phyloP scores from a whole-genome alignment of 495 filamentous ascomycete species.

The Tricharina praecox region DNA sequence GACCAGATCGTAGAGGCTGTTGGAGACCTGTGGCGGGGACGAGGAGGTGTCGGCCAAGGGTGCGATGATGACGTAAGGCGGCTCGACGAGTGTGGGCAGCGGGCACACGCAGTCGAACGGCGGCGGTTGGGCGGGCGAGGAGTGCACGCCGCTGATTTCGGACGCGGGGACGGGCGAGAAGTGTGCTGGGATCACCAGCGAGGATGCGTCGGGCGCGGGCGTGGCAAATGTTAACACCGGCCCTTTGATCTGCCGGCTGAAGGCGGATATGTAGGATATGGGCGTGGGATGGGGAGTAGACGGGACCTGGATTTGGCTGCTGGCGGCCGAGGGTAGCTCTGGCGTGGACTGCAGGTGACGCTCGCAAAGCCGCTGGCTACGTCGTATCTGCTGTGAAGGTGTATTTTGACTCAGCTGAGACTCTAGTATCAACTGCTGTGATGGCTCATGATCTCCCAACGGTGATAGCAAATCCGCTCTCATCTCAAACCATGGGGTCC shows the following conservation, averaged over 20 bases:
- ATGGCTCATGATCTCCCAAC: too few relatives aligned
- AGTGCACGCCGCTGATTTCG: neutral
- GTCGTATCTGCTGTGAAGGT: too few relatives aligned
- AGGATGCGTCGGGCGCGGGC: neutral
- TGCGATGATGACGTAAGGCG: constrained; percentile 12
- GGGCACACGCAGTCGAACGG: constrained; percentile 5
- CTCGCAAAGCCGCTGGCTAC: too few relatives aligned
- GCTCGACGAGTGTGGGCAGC: constrained; percentile 13
- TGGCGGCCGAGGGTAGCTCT: neutral
- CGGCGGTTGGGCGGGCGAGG: neutral
- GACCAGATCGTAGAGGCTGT: constrained; percentile 8
- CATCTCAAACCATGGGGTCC: too few relatives aligned
- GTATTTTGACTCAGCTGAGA: too few relatives aligned
- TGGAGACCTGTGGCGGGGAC: constrained; percentile 12
- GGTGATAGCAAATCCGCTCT: too few relatives aligned
- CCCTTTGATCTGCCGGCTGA: constrained; percentile 10
- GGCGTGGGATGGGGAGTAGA: constrained; percentile 9
- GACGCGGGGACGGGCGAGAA: neutral
- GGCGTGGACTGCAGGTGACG: neutral
- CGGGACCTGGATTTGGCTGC: neutral
- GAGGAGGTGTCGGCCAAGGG: constrained; percentile 14
- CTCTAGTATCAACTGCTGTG: too few relatives aligned
- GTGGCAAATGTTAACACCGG: neutral
- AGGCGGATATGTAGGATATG: constrained; percentile 4
- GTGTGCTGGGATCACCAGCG: neutral